phyloP scores from a whole-genome alignment of 2,329 filamentous ascomycete species.

The Monosporascus sp. region DNA sequence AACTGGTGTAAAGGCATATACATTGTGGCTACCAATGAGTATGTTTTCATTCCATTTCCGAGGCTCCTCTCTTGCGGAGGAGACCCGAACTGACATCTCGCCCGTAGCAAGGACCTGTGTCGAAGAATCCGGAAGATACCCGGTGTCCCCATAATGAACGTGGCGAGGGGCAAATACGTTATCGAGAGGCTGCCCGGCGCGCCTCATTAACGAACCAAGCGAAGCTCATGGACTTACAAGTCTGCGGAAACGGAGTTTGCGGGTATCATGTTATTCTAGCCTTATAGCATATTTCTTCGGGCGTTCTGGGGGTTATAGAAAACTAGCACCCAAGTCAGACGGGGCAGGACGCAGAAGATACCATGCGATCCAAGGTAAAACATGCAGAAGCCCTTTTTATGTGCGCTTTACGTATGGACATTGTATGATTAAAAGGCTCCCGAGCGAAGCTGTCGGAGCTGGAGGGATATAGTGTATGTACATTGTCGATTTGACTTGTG shows the following conservation, averaged over 20 bases:
- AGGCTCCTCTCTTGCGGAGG: slow-evolving; percentile 35
- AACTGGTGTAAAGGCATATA: slow-evolving; percentile 51
- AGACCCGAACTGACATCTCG: slow-evolving; percentile 46
- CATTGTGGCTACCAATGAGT: slow-evolving; percentile 63
- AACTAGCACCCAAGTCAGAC: too few relatives aligned
- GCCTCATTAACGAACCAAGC: slow-evolving; percentile 43
- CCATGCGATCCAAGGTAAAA: too few relatives aligned
- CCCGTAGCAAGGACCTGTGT: slow-evolving; percentile 63
- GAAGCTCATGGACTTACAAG: not conserved
- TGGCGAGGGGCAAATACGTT: slow-evolving; percentile 84
- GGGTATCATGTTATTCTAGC: too few relatives aligned
- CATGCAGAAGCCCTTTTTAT: too few relatives aligned
- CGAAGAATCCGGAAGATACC: slow-evolving; percentile 74
- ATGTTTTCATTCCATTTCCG: slow-evolving; percentile 17
- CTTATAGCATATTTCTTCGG: not conserved
- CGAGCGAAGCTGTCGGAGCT: not conserved
- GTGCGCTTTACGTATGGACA: too few relatives aligned
- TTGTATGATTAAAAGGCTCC: too few relatives aligned
- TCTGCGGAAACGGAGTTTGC: not conserved
- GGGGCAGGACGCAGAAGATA: too few relatives aligned
- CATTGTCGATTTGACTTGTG: not conserved
- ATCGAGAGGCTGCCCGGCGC: slow-evolving; percentile 88
- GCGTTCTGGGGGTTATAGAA: not conserved
- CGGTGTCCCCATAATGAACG: slow-evolving; percentile 69
- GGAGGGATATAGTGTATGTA: not conserved